A percentile compares a stretch with the other conserved stretches of the same genome.
Evolutionary conservation across 108 stramenopile species (phyloP).

Genomic region (Hondaea fermentalgiana): DNA sequence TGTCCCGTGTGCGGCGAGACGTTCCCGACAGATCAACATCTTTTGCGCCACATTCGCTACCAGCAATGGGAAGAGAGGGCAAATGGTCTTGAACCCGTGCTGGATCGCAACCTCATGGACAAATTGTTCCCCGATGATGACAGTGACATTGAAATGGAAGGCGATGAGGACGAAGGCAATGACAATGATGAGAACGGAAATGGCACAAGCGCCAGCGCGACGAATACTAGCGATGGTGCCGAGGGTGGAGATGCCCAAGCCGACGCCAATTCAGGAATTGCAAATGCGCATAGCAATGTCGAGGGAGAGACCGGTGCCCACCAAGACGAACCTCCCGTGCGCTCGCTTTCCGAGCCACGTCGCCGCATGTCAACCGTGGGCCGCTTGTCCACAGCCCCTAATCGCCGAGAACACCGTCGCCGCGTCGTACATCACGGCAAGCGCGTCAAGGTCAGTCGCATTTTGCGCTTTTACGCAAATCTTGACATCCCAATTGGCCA

Average conservation of each 20-base stretch:
- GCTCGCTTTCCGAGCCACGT: background rate
- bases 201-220: background rate
- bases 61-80: background rate
- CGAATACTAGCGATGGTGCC: too few species aligned
- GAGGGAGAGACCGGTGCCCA: background rate
- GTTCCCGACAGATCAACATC: slow-evolving; percentile 1
- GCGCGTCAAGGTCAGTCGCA: background rate
- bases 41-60: slow-evolving; percentile 5
- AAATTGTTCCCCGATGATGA: background rate
- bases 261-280: too few species aligned
- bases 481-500: background rate
- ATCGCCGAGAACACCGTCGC: background rate
- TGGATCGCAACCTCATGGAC: background rate
- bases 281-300: too few species aligned
- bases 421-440: background rate
- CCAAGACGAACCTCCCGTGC: background rate
- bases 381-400: background rate
- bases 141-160: background rate
- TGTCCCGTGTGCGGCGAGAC: background rate
- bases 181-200: background rate
- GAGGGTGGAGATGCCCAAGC: too few species aligned
- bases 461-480: background rate
- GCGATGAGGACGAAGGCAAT: background rate
- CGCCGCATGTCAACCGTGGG: background rate
- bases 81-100: background rate